phyloP scores from a whole-genome alignment of 148 eudicot species.

The Spergularia marina region DNA sequence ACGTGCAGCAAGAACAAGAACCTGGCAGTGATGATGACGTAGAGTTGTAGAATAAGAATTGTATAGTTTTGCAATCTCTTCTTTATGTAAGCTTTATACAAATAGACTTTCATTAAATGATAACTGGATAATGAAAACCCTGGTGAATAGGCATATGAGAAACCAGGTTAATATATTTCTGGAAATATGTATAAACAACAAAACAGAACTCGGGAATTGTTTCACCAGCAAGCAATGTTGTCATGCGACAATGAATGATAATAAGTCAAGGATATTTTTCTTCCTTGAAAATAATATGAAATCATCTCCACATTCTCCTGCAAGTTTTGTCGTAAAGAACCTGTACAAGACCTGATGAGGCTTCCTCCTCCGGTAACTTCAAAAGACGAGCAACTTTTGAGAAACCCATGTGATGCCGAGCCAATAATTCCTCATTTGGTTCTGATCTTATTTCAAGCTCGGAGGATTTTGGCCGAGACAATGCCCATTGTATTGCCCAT shows the following conservation, averaged over 20 bases:
- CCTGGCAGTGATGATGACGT: too few relatives aligned
- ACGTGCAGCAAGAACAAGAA: too few relatives aligned
- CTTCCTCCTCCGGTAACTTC: conserved; percentile 35
- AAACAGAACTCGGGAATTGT: not conserved
- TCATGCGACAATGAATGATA: conserved; percentile 13
- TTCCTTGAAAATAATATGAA: conserved; percentile 15
- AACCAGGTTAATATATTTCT: too few relatives aligned
- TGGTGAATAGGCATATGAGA: too few relatives aligned
- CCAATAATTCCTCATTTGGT: conserved; percentile 30
- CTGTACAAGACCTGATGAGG: conserved; percentile 31
- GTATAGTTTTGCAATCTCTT: too few relatives aligned
- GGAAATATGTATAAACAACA: not conserved
- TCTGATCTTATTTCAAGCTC: conserved; percentile 25
- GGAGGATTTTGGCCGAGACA: conserved; percentile 26
- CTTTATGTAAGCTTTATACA: too few relatives aligned
- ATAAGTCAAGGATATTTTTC: not conserved
- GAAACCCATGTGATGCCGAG: conserved; percentile 32
- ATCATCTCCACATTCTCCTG: conserved; percentile 32
- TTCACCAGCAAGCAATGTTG: not conserved
- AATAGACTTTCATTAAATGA: too few relatives aligned
- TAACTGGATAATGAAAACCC: too few relatives aligned
- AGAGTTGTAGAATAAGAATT: too few relatives aligned
- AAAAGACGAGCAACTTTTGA: conserved; percentile 39
- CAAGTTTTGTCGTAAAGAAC: conserved; percentile 37
- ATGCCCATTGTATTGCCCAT: conserved; percentile 56